A percentile compares a stretch with the other conserved stretches of the same genome.
phyloP scores from a whole-genome alignment of 768 basidiomycete species.

The Asterophora parasitica region DNA sequence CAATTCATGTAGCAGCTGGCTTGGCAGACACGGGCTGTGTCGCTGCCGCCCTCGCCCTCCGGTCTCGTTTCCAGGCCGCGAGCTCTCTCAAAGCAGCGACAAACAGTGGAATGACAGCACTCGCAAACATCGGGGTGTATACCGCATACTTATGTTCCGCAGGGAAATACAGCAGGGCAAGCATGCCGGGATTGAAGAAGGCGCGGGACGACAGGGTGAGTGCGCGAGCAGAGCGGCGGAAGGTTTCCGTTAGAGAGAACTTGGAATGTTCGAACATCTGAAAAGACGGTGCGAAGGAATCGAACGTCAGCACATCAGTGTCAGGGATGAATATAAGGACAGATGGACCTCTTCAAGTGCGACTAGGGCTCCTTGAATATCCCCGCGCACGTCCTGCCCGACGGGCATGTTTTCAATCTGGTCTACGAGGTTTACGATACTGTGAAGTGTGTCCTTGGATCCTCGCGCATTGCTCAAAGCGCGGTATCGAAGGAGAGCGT shows the following conservation, averaged over 20 bases:
- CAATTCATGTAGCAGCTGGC: no score
- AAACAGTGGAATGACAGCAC: constrained; percentile 77
- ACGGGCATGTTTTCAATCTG: constrained; percentile 94
- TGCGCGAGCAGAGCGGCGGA: constrained; percentile 60
- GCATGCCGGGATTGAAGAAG: constrained; percentile 96
- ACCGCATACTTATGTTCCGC: constrained; percentile 97
- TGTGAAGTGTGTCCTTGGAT: constrained; percentile 70
- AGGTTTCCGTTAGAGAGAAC: constrained; percentile 38
- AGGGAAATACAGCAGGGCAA: constrained; percentile 94
- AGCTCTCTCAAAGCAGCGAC: constrained; percentile 72
- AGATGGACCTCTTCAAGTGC: constrained; percentile 66
- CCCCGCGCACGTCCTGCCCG: constrained; percentile 64
- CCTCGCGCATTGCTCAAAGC: constrained; percentile 62
- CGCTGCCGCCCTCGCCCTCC: constrained; percentile 10
- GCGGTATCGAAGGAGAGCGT: constrained; percentile 69
- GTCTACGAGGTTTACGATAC: constrained; percentile 79
- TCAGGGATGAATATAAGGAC: background rate
- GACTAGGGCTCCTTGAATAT: constrained; percentile 64
- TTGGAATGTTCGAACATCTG: constrained; percentile 37
- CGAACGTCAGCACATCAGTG: no score
- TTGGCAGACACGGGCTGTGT: no score
- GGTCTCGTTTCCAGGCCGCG: constrained; percentile 51
- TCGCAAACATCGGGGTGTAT: constrained; percentile 92
- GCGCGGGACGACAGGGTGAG: constrained; percentile 70
- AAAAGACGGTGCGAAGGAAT: background rate